These are phyloP conservation scores for Crithidia mellificae DNA, from an alignment of 208 protist genomes.

Conservation along the genomic window DNA sequence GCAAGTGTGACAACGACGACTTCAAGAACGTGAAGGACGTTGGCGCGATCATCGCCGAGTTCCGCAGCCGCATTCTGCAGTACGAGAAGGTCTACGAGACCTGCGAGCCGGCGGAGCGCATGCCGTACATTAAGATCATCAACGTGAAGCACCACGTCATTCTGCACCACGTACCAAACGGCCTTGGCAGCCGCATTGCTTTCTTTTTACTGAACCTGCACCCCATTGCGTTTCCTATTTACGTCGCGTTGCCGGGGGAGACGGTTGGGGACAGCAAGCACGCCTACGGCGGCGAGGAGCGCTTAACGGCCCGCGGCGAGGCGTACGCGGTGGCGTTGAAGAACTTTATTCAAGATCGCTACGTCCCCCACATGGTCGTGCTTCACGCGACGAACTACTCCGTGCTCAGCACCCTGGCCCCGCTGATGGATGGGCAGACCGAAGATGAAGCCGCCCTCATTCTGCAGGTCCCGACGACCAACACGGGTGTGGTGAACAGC, in stretches of 20 bases:
- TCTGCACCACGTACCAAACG: constrained; percentile 69
- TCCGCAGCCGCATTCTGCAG: constrained; percentile 76
- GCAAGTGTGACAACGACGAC: constrained; percentile 91
- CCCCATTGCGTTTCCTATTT: constrained; percentile 84
- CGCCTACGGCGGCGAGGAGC: constrained; percentile 78
- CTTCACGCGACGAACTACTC: constrained; percentile 82
- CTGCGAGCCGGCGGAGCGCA: constrained; percentile 53
- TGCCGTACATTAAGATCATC: constrained; percentile 89
- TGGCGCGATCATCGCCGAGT: constrained; percentile 74
- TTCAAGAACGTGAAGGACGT: constrained; percentile 86
- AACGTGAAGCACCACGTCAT: constrained; percentile 90
- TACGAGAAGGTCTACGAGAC: constrained; percentile 92
- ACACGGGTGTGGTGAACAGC: neutral
- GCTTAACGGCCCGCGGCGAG: constrained; percentile 65
- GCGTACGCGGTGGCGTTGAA: constrained; percentile 66
- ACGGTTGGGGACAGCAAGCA: constrained; percentile 65
- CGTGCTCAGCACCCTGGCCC: constrained; percentile 70
- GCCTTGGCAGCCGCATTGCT: constrained; percentile 76
- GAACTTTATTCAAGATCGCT: constrained; percentile 81
- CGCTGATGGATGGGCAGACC: constrained; percentile 47
- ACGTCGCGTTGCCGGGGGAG: constrained; percentile 82
- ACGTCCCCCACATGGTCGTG: constrained; percentile 83
- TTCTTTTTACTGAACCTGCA: constrained; percentile 92
- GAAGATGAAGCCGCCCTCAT: constrained; percentile 16
- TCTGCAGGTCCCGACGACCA: neutral